Evolutionary conservation across 2,329 filamentous ascomycete genomes (phyloP), one percentile per base, ranked within the genome.

Genomic region (Aspergillus carbonarius): DNA sequence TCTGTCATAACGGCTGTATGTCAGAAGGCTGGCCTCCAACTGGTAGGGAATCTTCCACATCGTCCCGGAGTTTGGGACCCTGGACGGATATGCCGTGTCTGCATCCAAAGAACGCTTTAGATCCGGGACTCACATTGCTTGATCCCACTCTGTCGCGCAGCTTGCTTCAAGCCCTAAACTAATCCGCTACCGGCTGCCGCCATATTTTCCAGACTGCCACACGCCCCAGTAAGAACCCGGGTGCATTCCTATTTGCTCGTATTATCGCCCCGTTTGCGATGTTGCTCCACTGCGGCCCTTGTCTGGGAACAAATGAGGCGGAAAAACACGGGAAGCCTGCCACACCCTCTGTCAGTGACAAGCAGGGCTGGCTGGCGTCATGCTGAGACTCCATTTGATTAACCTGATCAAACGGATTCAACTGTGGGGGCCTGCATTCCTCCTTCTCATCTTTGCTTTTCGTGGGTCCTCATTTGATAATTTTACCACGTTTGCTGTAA

Each of bases 301-400:
- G 57, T 60, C 58, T 58, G 57, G 57, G 60, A 55, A 63, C 55
- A 65, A 65, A 61, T 62, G 63, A 66, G 65, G 62, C 60, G 63
- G 52, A 59, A 63, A 49, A 58, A 63, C 56, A 58, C 61, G 59
- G 63, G 63, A 61, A 58, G 61, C 58, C 54, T 61, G 59, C 57
- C 42, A 30, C 37, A 49, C 53, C 56, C 39, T 50, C 58, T 57
- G 49, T 50, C 58, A 37, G 23, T 50, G 12, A 42, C 39, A 54
- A 15, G 17, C 35, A 35, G 48, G 51, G 39, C 51, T 54, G 51
- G 51, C 51, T 37, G 51, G 51, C 40, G 40, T 37, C 37, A 54
- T 54, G 51, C 25, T 44, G 51, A 42, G 51, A 54, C 51, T 23
- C 30, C 30, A 39, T 18, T 42, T 32, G 39, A 27, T 42, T 54